Evolutionary conservation across 208 protist genomes (phyloP), one percentile per base, ranked within the genome.

Genomic region (Wallacemonas collosoma): DNA sequence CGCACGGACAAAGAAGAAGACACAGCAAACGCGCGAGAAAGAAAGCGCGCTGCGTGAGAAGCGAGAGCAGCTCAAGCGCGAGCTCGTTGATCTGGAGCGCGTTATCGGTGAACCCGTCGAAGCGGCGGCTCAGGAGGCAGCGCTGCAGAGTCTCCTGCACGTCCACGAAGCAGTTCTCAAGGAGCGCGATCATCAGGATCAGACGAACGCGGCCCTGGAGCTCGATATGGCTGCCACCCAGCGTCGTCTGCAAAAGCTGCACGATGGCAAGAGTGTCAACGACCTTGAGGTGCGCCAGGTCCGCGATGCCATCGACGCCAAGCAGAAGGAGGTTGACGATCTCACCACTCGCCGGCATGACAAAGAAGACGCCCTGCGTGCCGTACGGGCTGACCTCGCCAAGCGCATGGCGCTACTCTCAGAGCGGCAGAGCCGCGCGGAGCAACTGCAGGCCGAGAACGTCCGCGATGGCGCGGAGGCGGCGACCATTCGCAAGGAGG

Each of bases 1-100:
- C 62, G 95, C 98, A 40, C 88, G 98, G 64, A 97, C 96, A 1
- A 98, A 89, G 77, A 98, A 98, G 45, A 98, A 98, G 83, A 80
- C 98, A 12, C 82, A 95, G 65, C 80, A 88, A 11, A 87, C 95
- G 41, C 82, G 91, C 65, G 96, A 99, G 68, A 98, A 98, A 75
- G 98, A 99, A 83, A 72, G 76, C 57, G 72, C 88, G 44, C 89
- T 98, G 53, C 97, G 92, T 62, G 95, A 99, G 77, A 97, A 96
- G 48, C 97, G 99, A 44, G 54, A 90, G 64, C 70, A 92, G 62
- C 83, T 99, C 35, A 98, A 98, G 73, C 60, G 81, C 5, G 98
- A 99, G 70, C 92, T 99, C 58, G 77, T 85, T 3, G 97, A 97
- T 35, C 87, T 99, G 39, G 95, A 93, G 72, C 72, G 91, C 12